Percentiles rank a stretch among this genome's conserved stretches.
Evolutionary conservation across 305 asterid species (phyloP).

Genomic region (Fraxinus dipetala): DNA sequence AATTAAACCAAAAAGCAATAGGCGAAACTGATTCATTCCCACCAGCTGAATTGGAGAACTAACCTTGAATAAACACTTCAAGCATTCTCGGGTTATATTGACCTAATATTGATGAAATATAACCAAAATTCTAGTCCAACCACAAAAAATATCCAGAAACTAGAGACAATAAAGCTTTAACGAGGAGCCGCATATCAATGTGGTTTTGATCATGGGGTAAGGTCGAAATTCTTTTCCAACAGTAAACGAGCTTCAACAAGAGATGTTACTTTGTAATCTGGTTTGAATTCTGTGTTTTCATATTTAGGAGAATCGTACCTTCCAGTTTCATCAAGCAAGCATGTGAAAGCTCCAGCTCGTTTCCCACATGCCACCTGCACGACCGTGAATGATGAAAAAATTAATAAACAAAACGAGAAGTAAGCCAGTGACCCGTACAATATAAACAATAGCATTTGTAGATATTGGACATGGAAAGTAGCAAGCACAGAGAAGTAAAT

Average conservation of each 20-base stretch:
- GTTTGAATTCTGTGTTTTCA: constrained; percentile 53
- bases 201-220: constrained; percentile 38
- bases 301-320: constrained; percentile 66
- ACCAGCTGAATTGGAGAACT: neutral
- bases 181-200: neutral
- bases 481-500: neutral
- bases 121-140: constrained; percentile 3
- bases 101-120: neutral
- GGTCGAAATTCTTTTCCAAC: constrained; percentile 58
- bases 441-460: neutral
- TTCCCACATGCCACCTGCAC: constrained; percentile 88
- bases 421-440: neutral
- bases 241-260: constrained; percentile 59
- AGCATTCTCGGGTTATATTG: neutral
- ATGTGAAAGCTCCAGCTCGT: constrained; percentile 77
- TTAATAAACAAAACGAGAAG: neutral
- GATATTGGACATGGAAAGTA: neutral
- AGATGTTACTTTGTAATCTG: constrained; percentile 79
- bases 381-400: neutral
- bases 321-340: constrained; percentile 93
- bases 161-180: neutral
- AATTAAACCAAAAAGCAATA: neutral
- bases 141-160: neutral
- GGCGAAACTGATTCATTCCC: neutral
- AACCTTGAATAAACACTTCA: neutral